These are phyloP conservation scores for Ophiostoma novo-ulmi DNA, from an alignment of 2,329 filamentous ascomycete species.

Conservation along the genomic window DNA sequence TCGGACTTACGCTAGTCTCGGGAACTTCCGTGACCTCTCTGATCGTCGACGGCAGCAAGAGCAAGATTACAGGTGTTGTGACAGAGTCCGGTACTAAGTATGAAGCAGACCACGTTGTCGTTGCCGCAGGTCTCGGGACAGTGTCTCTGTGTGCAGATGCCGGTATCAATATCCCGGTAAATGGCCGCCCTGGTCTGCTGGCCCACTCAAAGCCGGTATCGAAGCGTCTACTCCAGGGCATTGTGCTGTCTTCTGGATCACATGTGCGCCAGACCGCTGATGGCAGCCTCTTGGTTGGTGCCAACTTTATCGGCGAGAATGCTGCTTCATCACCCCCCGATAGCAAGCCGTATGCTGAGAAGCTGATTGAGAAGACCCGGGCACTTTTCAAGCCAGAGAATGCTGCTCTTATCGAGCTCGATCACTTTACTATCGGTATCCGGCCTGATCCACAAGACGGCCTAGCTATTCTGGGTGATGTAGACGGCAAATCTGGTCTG, in stretches of 20 bases:
- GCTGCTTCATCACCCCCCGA: constrained; percentile 26
- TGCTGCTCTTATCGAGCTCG: constrained; percentile 28
- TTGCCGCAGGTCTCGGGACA: constrained; percentile 33
- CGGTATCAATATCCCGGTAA: constrained; percentile 30
- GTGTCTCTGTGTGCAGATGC: constrained; percentile 30
- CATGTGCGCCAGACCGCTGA: constrained; percentile 34
- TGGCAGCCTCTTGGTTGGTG: constrained; percentile 31
- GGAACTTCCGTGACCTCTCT: constrained; percentile 4
- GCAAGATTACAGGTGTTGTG: constrained; percentile 26
- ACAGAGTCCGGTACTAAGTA: constrained; percentile 25
- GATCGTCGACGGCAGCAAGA: constrained; percentile 23
- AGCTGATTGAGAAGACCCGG: constrained; percentile 29
- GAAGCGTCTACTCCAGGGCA: constrained; percentile 27
- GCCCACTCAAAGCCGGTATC: constrained; percentile 31
- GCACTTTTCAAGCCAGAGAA: constrained; percentile 23
- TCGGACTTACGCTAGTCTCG: not conserved
- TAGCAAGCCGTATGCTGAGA: constrained; percentile 23
- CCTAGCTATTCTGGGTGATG: constrained; percentile 32
- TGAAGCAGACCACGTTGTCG: constrained; percentile 32
- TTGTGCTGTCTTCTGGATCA: constrained; percentile 29
- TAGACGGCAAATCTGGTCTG: constrained; percentile 30
- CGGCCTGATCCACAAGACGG: constrained; percentile 32
- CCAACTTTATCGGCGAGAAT: constrained; percentile 28
- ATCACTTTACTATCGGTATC: constrained; percentile 32
- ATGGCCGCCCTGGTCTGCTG: constrained; percentile 30